Base-by-base conservation (phyloP, 371 early-diverging fungal genomes). In the Lichtheimia corymbifera region DNA sequence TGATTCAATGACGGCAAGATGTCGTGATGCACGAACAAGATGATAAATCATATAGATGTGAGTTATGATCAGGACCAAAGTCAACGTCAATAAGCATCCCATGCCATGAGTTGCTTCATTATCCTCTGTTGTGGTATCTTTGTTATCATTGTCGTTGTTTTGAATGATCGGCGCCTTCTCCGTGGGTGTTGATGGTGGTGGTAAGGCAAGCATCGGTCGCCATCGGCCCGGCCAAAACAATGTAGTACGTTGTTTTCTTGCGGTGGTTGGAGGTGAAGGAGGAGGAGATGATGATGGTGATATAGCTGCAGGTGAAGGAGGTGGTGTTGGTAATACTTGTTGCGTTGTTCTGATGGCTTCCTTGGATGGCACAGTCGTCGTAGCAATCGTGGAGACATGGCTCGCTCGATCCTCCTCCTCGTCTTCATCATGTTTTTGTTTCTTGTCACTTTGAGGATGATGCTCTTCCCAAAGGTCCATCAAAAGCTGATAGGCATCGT, bases 401-500 rank as follows among this genome's bases (percentile, higher is more conserved):
- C 35, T 35, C 11, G 11, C 35, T 35, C 18, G 13, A 30, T 28
- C 53, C 15, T 53, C 53, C 14, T 30, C 22, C 2, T n/a, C n/a
- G n/a, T 22, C 22, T 22, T 22, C 22, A 22, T 22, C n/a, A 47
- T 47, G 47, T 15, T 20, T 52, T 2, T 52, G 27, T 52, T 15
- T 12, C 17, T 17, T 25, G 28, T 52, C 3, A 2, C 35, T 11
- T 35, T 28, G n/a, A 27, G 15, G 17, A 52, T 30, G 53, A 52
- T 54, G 40, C n/a, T 54, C 17, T 20, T 72, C 82, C 93, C 93
- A 93, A 28, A 89, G 59, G 12, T 90, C 89, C 50, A 82, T 77
- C 35, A 93, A 71, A 56, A 85, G 78, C 64, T 83, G 84, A 62
- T 83, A 89, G 0, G 89, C 90, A 52, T 85, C 77, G 58, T 93